Conservation (phyloP, 805 yeast genomes). For the Ogataea nitratoaversa region DNA sequence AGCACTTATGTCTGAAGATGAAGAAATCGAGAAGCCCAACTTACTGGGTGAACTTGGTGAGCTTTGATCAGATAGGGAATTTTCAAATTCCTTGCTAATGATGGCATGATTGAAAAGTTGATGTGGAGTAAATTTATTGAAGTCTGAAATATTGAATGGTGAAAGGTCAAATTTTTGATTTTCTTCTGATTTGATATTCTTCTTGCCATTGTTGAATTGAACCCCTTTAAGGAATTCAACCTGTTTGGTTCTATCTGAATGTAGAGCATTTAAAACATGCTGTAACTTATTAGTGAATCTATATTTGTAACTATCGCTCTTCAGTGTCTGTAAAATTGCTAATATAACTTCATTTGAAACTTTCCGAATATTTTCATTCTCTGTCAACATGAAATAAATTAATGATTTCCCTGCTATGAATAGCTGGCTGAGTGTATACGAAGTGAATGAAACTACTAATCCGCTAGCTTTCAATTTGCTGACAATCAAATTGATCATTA, state of each 20-base stretch:
- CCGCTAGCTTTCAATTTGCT: constrained; percentile 3
- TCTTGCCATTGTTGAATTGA: not conserved
- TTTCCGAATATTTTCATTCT: constrained; percentile 2
- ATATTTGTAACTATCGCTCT: not conserved
- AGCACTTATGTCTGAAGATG: too few species aligned
- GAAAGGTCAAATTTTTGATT: not conserved
- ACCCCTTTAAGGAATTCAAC: constrained; percentile 1
- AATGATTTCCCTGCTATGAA: constrained; percentile 12
- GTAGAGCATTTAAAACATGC: constrained; percentile 4
- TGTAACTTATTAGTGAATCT: constrained; percentile 3
- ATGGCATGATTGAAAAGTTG: not conserved
- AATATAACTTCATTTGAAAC: constrained; percentile 3
- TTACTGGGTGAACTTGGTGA: too few species aligned
- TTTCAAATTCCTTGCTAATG: not conserved
- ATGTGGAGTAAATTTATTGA: not conserved
- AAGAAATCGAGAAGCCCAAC: too few species aligned
- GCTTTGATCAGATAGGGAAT: too few species aligned
- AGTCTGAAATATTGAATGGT: not conserved
- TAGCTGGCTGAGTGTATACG: constrained; percentile 3
- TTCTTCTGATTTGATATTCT: not conserved
- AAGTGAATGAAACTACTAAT: constrained; percentile 3
- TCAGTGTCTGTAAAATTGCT: not conserved
- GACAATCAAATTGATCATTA: constrained; percentile 8
- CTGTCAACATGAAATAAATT: constrained; percentile 8
- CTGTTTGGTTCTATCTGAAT: constrained; percentile 3